Conservation (phyloP, 192 early-diverging fungal genomes). For the Linnemannia zychae region DNA sequence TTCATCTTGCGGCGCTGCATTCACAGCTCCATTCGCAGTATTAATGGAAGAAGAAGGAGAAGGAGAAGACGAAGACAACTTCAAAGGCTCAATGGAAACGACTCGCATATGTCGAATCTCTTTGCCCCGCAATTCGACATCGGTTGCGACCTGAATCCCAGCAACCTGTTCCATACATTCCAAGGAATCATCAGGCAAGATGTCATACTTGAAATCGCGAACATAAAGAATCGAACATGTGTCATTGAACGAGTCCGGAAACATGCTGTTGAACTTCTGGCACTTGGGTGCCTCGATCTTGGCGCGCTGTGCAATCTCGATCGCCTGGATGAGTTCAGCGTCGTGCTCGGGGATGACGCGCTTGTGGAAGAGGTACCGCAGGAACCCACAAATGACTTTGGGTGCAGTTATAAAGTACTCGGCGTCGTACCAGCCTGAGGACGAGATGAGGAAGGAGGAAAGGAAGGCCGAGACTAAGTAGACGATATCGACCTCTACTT, state of each 20-base stretch:
- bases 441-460: conserved; percentile 20
- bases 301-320: conserved; percentile 19
- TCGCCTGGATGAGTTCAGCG: conserved; percentile 3
- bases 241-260: conserved; percentile 21
- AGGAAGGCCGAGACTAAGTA: conserved; percentile 36
- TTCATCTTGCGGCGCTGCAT: not conserved
- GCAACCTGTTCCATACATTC: conserved; percentile 13
- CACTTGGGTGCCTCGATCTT: conserved; percentile 22
- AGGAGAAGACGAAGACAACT: too few relatives aligned
- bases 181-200: conserved; percentile 12
- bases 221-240: conserved; percentile 15
- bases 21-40: not conserved
- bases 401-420: conserved; percentile 33
- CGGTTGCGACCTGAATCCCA: not conserved
- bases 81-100: not conserved
- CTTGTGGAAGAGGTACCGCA: conserved; percentile 27
- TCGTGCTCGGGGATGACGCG: conserved; percentile 40
- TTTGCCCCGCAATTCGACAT: not conserved
- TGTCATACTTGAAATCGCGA: not conserved
- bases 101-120: not conserved
- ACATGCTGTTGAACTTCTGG: conserved; percentile 24
- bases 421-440: conserved; percentile 19
- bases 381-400: conserved; percentile 28
- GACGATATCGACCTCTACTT: conserved; percentile 22
- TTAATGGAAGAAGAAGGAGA: not conserved